Conservation (phyloP, 192 early-diverging fungal species). For the Chytriomyces sp. region DNA sequence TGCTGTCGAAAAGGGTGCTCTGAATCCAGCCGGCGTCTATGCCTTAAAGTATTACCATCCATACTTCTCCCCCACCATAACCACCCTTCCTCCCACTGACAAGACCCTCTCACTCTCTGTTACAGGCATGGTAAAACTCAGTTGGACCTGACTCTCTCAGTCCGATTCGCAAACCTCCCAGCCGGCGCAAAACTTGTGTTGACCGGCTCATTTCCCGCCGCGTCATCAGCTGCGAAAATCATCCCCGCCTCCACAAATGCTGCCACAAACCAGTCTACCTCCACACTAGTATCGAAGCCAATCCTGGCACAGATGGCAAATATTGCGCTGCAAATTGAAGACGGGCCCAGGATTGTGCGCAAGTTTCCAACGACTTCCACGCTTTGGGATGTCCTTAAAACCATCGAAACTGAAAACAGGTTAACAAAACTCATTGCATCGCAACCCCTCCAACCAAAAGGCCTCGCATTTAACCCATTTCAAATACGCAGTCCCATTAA, state of each 20-base stretch:
- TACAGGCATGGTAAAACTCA: conserved; percentile 57
- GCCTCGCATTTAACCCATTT: not conserved
- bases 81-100: not conserved
- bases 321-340: conserved; percentile 79
- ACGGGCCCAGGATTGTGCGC: conserved; percentile 66
- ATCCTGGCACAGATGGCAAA: no score
- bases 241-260: not conserved
- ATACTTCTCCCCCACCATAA: not conserved
- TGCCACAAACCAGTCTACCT: not conserved
- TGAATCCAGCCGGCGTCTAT: conserved; percentile 60
- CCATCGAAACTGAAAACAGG: conserved; percentile 54
- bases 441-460: no score
- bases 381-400: conserved; percentile 74
- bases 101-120: not conserved
- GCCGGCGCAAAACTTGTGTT: conserved; percentile 78
- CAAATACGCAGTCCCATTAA: conserved; percentile 50
- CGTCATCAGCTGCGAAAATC: not conserved
- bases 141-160: conserved; percentile 73
- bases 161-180: conserved; percentile 83
- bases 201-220: conserved; percentile 18
- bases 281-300: conserved; percentile 28
- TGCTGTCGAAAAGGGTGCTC: conserved; percentile 65
- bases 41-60: conserved; percentile 58
- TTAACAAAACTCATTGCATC: not conserved
- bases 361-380: conserved; percentile 63